Conservation (phyloP, 23 red algal species). For the Cyanidioschyzon merolae region DNA sequence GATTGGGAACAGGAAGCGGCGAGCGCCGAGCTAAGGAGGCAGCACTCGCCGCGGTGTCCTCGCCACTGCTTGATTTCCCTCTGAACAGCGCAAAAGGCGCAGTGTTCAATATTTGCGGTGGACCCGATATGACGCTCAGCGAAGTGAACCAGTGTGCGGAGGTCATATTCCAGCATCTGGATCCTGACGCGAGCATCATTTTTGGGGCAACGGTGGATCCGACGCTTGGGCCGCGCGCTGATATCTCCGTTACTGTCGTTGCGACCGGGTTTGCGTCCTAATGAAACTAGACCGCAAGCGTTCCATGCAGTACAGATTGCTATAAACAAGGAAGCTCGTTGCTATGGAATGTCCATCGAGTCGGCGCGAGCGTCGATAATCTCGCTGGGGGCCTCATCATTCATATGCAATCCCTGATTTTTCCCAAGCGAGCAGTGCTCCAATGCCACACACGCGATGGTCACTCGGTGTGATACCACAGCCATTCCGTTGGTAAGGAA, state of each 20-base stretch:
- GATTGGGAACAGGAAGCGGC: constrained; percentile 20
- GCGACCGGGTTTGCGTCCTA: constrained; percentile 29
- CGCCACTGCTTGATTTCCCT: constrained; percentile 32
- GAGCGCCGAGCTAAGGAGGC: constrained; percentile 27
- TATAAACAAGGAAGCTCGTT: too few relatives aligned
- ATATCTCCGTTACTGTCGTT: constrained; percentile 31
- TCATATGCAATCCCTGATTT: too few relatives aligned
- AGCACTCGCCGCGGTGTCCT: constrained; percentile 27
- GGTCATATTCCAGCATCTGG: constrained; percentile 31
- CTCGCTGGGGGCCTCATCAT: too few relatives aligned
- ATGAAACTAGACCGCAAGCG: neutral
- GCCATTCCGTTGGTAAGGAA: too few relatives aligned
- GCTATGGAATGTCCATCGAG: too few relatives aligned
- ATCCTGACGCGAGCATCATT: constrained; percentile 30
- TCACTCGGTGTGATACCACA: too few relatives aligned
- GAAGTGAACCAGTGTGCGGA: constrained; percentile 35
- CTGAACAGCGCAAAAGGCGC: constrained; percentile 30
- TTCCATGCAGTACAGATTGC: too few relatives aligned
- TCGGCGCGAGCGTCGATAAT: too few relatives aligned
- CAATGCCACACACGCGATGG: too few relatives aligned
- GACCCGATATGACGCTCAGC: constrained; percentile 23
- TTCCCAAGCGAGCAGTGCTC: too few relatives aligned
- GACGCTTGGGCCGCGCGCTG: constrained; percentile 14
- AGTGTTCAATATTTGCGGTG: constrained; percentile 36
- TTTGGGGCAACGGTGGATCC: constrained; percentile 29